Conservation (phyloP, 176 grass and related monocot genomes). For the Coix lacrymajobi region DNA sequence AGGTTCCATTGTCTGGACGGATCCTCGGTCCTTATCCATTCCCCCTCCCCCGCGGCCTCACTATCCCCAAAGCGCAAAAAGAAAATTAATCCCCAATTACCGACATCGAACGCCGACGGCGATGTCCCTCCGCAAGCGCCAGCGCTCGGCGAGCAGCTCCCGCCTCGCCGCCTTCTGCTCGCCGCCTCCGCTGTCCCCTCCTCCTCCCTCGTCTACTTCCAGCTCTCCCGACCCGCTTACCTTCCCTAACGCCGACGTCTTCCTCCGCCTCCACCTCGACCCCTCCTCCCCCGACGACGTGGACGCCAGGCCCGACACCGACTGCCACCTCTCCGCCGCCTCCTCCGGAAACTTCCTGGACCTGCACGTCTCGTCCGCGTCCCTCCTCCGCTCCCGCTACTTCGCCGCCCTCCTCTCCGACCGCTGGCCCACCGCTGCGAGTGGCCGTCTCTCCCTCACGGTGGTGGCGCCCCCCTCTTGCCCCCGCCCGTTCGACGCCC, state of each 20-base stretch:
- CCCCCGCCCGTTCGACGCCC: slow-evolving; percentile 41
- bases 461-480: background rate
- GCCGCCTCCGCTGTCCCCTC: slow-evolving; percentile 20
- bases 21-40: slow-evolving; percentile 10
- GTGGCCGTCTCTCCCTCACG: background rate
- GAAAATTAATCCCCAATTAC: slow-evolving; percentile 3
- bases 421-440: slow-evolving; percentile 29
- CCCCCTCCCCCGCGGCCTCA: background rate
- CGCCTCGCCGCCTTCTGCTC: slow-evolving; percentile 35
- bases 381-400: slow-evolving; percentile 53
- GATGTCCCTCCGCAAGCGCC: slow-evolving; percentile 81
- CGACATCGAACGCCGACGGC: background rate
- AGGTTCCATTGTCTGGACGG: background rate
- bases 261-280: slow-evolving; percentile 62
- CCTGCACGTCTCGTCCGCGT: slow-evolving; percentile 31
- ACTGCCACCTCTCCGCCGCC: background rate
- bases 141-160: slow-evolving; percentile 59
- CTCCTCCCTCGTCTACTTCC: background rate
- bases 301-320: background rate
- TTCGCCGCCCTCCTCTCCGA: slow-evolving; percentile 53
- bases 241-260: slow-evolving; percentile 47
- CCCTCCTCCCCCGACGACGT: background rate
- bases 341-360: background rate
- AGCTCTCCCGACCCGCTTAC: slow-evolving; percentile 26
- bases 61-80: background rate